Evolutionary conservation across 805 yeast genomes (phyloP).

Genomic region (Candida nitratophila): DNA sequence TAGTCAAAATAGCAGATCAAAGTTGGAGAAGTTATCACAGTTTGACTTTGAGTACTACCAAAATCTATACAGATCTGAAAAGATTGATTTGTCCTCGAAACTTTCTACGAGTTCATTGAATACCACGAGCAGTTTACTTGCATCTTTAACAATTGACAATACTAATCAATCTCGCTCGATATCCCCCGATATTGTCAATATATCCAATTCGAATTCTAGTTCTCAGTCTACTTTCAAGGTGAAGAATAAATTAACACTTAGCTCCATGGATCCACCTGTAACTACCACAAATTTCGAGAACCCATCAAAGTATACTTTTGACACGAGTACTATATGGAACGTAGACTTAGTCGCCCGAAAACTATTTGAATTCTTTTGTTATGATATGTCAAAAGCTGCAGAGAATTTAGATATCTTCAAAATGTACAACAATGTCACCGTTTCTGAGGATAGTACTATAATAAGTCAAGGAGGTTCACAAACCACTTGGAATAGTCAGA

Average conservation of each 20-base stretch:
- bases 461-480: not conserved
- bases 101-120: not conserved
- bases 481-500: not conserved
- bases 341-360: not conserved
- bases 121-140: not conserved
- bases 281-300: not conserved
- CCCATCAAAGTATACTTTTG: not conserved
- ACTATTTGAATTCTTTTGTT: constrained; percentile 1
- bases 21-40: not conserved
- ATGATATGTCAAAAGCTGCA: not conserved
- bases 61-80: constrained; percentile 8
- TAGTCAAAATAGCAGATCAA: not conserved
- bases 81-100: constrained; percentile 9
- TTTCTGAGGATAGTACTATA: not conserved
- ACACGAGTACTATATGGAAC: not conserved
- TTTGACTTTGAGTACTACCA: constrained; percentile 3
- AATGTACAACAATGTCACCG: not conserved
- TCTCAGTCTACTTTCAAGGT: not conserved
- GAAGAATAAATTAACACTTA: not conserved
- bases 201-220: not conserved
- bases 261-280: not conserved
- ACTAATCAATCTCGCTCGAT: not conserved
- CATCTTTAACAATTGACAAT: not conserved
- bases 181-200: not conserved
- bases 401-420: not conserved